phyloP scores from a whole-genome alignment of 148 eudicot species.

The Chenopodium album region DNA sequence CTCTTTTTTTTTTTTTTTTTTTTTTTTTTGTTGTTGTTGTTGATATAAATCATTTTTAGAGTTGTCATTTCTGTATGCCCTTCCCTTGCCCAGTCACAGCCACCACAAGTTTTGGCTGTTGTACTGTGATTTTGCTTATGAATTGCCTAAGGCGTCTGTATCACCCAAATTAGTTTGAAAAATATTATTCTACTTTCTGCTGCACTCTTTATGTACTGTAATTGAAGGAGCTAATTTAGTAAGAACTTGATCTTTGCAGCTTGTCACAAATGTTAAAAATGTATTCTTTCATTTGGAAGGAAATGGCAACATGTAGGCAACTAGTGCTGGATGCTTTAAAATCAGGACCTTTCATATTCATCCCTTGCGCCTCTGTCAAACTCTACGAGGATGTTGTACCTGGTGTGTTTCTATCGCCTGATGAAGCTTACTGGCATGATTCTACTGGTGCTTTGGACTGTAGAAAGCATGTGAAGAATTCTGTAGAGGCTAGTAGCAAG shows the following conservation, averaged over 20 bases:
- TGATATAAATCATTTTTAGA: too few relatives aligned
- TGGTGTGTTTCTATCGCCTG: constrained; percentile 62
- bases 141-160: too few relatives aligned
- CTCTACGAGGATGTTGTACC: constrained; percentile 57
- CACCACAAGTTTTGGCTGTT: too few relatives aligned
- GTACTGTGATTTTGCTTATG: too few relatives aligned
- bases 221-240: constrained; percentile 15
- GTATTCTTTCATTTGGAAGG: constrained; percentile 68
- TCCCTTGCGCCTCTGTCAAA: constrained; percentile 48
- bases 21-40: too few relatives aligned
- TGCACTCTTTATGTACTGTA: too few relatives aligned
- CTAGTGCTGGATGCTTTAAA: constrained; percentile 47
- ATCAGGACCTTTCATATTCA: constrained; percentile 71
- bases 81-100: too few relatives aligned
- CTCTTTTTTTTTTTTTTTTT: too few relatives aligned
- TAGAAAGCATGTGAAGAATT: constrained; percentile 32
- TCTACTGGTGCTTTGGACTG: constrained; percentile 52
- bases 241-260: constrained; percentile 41
- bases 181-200: too few relatives aligned
- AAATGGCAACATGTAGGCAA: constrained; percentile 53
- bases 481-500: constrained; percentile 28
- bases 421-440: constrained; percentile 87
- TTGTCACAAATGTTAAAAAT: constrained; percentile 81
- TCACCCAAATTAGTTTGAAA: too few relatives aligned
- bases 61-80: too few relatives aligned